Base-by-base conservation (phyloP, 2,329 filamentous ascomycete genomes). In the Pyrenochaeta sp. region DNA sequence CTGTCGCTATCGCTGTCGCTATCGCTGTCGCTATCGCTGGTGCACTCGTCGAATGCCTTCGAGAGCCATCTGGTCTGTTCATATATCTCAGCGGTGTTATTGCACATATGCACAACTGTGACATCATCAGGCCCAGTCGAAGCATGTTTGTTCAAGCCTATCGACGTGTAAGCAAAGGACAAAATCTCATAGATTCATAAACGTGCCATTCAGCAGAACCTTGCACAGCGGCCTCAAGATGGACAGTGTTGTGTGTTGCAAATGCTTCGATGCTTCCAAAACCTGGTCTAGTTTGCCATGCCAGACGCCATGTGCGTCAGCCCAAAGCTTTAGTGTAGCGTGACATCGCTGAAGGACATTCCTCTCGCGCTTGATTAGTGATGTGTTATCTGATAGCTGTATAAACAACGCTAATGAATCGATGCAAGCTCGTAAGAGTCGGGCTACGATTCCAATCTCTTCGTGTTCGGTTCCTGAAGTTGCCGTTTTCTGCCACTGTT, bases 291-390 rank as follows among this genome's bases (percentile, higher is more conserved):
- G 50, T 13, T 46, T 54, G 5, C 68, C 64, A 4, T 54, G 36
- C 7, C 27, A 39, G 1, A 53, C 62, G 3, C 49, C 48, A 44
- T 69, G 56, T 10, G 65, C 66, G 10, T 64, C 58, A 3, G 47
- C 54, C 66, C 68, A 71, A 9, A 71, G 56, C 22, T 51, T 53
- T 9, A 71, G 30, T 4, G 43, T 62, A 34, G 40, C 27, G 24
- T 56, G 34, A 50, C 52, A 57, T 32, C 67, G 63, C 8, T 52
- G 46, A 12, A 71, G 54, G 2, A 40, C 36, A 12, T 54, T 63
- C 27, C 51, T 22, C 3, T 58, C 37, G 6, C 30, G 50, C n/a
- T 46, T 58, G 3, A 48, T 34, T 6, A 52, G 24, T 5, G 28
- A 10, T 2, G 5, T 8, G 3, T 47, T 27, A n/a, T 37, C 28